Evolutionary conservation across 345 rosid species (phyloP).

Genomic region (Citrus cavaleriei): DNA sequence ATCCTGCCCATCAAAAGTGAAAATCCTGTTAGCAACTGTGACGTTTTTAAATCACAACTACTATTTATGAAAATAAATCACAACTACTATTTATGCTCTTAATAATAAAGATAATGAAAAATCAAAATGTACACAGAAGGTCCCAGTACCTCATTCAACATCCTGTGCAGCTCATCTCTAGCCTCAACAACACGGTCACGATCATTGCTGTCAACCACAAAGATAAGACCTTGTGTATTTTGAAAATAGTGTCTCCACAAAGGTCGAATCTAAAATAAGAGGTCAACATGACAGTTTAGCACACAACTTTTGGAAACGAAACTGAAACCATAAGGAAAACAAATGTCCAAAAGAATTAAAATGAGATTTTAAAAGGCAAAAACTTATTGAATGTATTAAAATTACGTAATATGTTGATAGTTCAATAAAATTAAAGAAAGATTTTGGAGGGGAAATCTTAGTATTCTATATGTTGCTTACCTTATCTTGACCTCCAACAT

Average conservation of each 20-base stretch:
- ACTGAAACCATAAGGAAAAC: not conserved
- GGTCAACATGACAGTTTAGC: not conserved
- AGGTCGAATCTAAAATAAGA: conserved; percentile 33
- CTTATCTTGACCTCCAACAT: conserved; percentile 50
- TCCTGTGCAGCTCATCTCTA: conserved; percentile 38
- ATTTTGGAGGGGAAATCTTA: not conserved
- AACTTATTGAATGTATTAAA: not conserved
- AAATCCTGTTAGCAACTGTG: not conserved
- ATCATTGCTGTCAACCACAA: conserved; percentile 46
- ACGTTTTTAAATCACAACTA: not conserved
- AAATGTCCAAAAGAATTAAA: not conserved
- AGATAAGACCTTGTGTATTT: conserved; percentile 44
- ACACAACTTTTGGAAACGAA: not conserved
- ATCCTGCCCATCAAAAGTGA: conserved; percentile 21
- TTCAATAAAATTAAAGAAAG: not conserved
- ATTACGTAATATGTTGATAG: not conserved
- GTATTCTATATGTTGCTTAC: conserved; percentile 2
- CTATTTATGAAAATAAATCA: not conserved
- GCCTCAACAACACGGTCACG: conserved; percentile 38
- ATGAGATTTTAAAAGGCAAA: not conserved
- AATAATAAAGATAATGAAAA: not conserved
- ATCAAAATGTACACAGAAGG: not conserved
- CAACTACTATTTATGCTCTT: not conserved
- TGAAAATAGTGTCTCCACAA: conserved; percentile 49
- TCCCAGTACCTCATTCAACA: conserved; percentile 38